Conservation (phyloP, 805 yeast species). For the Scheffersomyces lignosus region DNA sequence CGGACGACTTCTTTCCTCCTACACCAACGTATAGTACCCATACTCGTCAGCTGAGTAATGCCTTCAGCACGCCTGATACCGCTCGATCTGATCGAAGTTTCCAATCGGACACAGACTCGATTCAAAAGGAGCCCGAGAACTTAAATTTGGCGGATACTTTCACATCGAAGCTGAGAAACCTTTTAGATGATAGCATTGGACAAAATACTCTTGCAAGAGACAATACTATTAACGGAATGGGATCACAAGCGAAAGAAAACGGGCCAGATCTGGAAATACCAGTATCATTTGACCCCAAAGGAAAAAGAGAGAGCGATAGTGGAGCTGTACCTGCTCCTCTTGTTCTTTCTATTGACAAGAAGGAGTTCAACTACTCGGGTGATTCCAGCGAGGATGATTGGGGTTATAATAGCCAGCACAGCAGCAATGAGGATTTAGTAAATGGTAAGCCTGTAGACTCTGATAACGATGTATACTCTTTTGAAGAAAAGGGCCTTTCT, state of each 20-base stretch:
- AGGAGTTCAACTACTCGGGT: constrained; percentile 8
- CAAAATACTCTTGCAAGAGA: background rate
- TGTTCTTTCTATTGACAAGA: constrained; percentile 24
- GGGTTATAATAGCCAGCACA: constrained; percentile 25
- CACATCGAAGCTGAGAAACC: background rate
- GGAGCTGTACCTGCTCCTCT: constrained; percentile 16
- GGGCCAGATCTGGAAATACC: too few species aligned
- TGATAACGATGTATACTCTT: background rate
- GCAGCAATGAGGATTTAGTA: constrained; percentile 9
- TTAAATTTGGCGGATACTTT: constrained; percentile 19
- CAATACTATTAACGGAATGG: too few species aligned
- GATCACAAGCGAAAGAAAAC: too few species aligned
- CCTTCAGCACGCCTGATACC: constrained; percentile 26
- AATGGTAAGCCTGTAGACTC: background rate
- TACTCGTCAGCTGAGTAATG: constrained; percentile 6
- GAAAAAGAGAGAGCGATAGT: background rate
- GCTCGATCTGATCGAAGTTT: constrained; percentile 38
- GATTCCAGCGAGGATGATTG: constrained; percentile 17
- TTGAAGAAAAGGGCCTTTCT: background rate
- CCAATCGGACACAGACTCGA: constrained; percentile 40
- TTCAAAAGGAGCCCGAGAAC: constrained; percentile 36
- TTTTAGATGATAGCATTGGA: too few species aligned
- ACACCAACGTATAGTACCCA: constrained; percentile 25
- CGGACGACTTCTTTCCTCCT: constrained; percentile 20
- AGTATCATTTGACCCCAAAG: background rate